Percentiles rank a stretch among this genome's conserved stretches.
These are phyloP conservation scores for Suillus ampliporus DNA, from an alignment of 768 basidiomycete species.

Conservation along the genomic window DNA sequence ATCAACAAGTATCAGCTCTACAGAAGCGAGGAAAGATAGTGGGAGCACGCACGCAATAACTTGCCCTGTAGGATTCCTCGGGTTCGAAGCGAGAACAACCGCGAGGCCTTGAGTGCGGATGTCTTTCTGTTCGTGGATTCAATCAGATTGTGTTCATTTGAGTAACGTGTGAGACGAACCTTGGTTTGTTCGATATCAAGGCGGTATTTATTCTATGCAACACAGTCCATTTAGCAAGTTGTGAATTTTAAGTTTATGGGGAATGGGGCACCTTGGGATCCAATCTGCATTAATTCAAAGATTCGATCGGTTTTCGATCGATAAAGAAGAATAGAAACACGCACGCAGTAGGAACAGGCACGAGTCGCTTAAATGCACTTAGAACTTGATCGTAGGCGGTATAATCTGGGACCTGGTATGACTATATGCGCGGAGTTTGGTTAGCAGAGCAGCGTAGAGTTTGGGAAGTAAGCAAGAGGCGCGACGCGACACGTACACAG, in stretches of 20 bases:
- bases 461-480: not conserved
- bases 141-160: constrained; percentile 4
- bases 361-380: constrained; percentile 85
- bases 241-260: not conserved
- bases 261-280: constrained; percentile 46
- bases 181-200: constrained; percentile 83
- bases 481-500: constrained; percentile 50
- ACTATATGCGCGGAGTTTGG: constrained; percentile 44
- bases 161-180: constrained; percentile 40
- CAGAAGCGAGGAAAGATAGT: not conserved
- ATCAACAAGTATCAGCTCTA: constrained; percentile 14
- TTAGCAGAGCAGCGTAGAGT: not conserved
- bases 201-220: constrained; percentile 62
- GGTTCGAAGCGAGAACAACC: constrained; percentile 90
- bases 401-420: constrained; percentile 92
- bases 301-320: constrained; percentile 10
- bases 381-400: constrained; percentile 88
- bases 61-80: constrained; percentile 98
- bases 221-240: constrained; percentile 12
- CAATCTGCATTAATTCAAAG: constrained; percentile 38
- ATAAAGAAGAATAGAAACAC: constrained; percentile 31
- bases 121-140: constrained; percentile 57
- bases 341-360: constrained; percentile 89
- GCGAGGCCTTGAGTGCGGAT: constrained; percentile 83
- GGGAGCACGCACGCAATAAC: constrained; percentile 58